These are phyloP conservation scores for Lactarius trivialis DNA, from an alignment of 768 basidiomycete species.

Conservation along the genomic window DNA sequence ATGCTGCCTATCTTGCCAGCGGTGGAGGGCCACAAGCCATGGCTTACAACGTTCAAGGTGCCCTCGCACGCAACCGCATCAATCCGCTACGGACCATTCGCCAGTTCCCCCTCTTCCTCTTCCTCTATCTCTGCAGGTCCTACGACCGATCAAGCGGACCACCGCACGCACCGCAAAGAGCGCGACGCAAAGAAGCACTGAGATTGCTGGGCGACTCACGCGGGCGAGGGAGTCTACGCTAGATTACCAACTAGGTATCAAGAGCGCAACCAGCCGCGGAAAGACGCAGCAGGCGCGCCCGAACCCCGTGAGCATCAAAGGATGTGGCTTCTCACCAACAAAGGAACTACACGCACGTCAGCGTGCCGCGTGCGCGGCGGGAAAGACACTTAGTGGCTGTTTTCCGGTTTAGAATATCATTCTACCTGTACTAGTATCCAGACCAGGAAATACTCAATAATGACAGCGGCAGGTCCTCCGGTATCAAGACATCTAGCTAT, in stretches of 20 bases:
- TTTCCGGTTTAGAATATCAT: too few species aligned
- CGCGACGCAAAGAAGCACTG: slow-evolving; percentile 47
- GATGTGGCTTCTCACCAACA: slow-evolving; percentile 70
- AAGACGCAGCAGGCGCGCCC: slow-evolving; percentile 28
- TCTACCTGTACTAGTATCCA: too few species aligned
- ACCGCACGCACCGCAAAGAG: slow-evolving; percentile 39
- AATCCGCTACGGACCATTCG: slow-evolving; percentile 46
- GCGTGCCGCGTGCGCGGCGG: slow-evolving; percentile 53
- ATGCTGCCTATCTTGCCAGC: slow-evolving; percentile 38
- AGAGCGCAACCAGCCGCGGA: slow-evolving; percentile 24
- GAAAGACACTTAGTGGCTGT: slow-evolving; percentile 73
- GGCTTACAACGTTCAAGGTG: slow-evolving; percentile 60
- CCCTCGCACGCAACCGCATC: slow-evolving; percentile 50
- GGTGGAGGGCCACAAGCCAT: slow-evolving; percentile 53
- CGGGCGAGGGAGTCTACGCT: slow-evolving; percentile 65
- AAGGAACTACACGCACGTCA: too few species aligned
- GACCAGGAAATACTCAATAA: too few species aligned
- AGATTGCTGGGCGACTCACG: slow-evolving; percentile 49
- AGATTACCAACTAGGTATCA: slow-evolving; percentile 67
- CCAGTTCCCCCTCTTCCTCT: slow-evolving; percentile 24
- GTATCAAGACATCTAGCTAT: too few species aligned
- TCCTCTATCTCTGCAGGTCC: slow-evolving; percentile 7
- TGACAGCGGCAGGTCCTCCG: too few species aligned
- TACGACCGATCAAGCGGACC: slow-evolving; percentile 28
- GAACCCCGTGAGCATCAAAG: slow-evolving; percentile 61